Base-by-base conservation (phyloP, 1,284 basidiomycete genomes). In the Uromyces viciae-fabae region DNA sequence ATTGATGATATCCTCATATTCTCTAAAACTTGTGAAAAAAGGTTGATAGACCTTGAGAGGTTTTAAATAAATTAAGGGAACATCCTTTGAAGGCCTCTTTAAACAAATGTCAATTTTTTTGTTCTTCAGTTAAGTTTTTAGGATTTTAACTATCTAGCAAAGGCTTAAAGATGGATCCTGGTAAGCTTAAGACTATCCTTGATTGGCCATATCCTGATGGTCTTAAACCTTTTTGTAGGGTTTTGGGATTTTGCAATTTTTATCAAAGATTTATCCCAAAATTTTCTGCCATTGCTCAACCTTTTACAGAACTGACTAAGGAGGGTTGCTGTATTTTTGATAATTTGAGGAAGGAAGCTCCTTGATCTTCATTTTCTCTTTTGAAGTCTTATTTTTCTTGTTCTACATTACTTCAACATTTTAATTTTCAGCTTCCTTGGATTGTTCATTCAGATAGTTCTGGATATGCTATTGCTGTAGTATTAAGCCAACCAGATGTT, bases 181-280 rank as follows among this genome's bases (percentile, higher is more conserved):
- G 31, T 9, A 72, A 72, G 49, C n/a, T 72, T 14, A 3, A 38
- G 17, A 72, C 43, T 19, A 72, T 72, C n/a, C 15, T 72, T 8
- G 69, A 72, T 38, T 72, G 69, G 43, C 69, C 69, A 2, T 33
- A 36, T 36, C 66, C 40, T 2, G 3, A 1, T 2, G 31, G 4
- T 69, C n/a, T 69, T 2, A 73, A 38, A n/a, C 7, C 49, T 5
- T 31, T 58, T 9, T 8, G 22, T 1, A 15, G 36, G 3, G 49
- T 73, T 56, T 56, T 73, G 25, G 71, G 46, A 11, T 58, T 73
- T 42, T n/a, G 5, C 4, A 73, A 73, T n/a, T 73, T 73, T 56
- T 73, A 54, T 31, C 15, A 19, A 4, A 36, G 54, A n/a, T 58
- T 73, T 28, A 73, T 73, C n/a, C 71, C 71, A 11, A 33, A 56